Conservation (phyloP, 345 rosid species). For the Balakata baccata region DNA sequence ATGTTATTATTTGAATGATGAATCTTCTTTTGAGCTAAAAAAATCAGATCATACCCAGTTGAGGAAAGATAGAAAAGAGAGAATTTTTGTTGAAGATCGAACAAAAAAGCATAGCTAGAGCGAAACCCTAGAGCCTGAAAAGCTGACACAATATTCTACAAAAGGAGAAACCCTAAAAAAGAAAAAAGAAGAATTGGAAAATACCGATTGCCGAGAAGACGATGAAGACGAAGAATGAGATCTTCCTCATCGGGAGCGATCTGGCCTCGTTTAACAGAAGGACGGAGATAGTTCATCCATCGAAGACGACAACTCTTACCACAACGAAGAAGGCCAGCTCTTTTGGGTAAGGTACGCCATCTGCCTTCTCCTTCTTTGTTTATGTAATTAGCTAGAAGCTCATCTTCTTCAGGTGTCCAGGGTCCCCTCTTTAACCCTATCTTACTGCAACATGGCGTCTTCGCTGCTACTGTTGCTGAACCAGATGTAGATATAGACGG, state of each 20-base stretch:
- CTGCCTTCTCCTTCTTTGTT: slow-evolving; percentile 74
- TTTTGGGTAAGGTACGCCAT: slow-evolving; percentile 80
- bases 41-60: not conserved
- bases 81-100: not conserved
- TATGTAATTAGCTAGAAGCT: slow-evolving; percentile 52
- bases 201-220: slow-evolving; percentile 30
- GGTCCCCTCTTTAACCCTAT: slow-evolving; percentile 78
- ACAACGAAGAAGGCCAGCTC: slow-evolving; percentile 77
- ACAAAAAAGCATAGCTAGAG: too few relatives aligned
- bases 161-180: too few relatives aligned
- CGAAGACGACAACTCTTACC: slow-evolving; percentile 93
- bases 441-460: slow-evolving; percentile 66
- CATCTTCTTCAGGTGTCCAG: slow-evolving; percentile 86
- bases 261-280: slow-evolving; percentile 66
- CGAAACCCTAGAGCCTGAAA: too few relatives aligned
- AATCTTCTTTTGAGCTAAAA: not conserved
- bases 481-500: not conserved
- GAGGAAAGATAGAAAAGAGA: not conserved
- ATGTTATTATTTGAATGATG: not conserved
- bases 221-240: slow-evolving; percentile 91
- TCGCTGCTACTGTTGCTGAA: not conserved
- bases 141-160: too few relatives aligned
- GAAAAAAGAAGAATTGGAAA: too few relatives aligned
- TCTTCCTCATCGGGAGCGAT: slow-evolving; percentile 85
- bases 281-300: slow-evolving; percentile 94